Percentiles rank a stretch among this genome's conserved stretches.
Conservation (phyloP, 1,139 yeast species). For the Candida sp. region DNA sequence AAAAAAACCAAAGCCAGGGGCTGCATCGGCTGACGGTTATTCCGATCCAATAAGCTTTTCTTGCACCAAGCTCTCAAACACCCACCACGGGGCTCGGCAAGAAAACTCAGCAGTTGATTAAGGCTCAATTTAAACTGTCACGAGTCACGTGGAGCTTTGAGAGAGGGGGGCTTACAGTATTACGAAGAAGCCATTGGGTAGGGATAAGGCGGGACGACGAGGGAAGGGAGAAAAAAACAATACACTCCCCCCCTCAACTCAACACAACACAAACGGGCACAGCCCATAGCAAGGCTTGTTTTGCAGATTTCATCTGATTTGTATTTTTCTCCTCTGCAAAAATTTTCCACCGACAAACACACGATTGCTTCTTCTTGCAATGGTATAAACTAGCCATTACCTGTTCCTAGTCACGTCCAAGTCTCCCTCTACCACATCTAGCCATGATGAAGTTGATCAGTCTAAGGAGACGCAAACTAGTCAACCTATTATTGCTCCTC, state of each 20-base stretch:
- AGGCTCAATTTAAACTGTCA: neutral
- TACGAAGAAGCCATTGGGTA: no score
- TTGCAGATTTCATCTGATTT: no score
- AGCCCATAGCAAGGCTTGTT: no score
- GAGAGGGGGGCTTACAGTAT: no score
- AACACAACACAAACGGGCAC: no score
- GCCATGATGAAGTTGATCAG: neutral
- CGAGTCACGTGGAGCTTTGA: no score
- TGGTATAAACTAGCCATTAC: neutral
- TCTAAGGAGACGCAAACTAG: conserved; percentile 10
- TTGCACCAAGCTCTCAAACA: neutral
- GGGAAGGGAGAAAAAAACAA: no score
- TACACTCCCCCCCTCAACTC: no score
- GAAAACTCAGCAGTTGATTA: neutral
- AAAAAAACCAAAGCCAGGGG: neutral
- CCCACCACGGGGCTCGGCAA: neutral
- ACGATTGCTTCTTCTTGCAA: neutral
- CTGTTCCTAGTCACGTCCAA: no score
- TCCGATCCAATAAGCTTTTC: neutral
- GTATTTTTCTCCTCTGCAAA: neutral
- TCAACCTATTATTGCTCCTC: conserved; percentile 5
- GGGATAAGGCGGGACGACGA: no score
- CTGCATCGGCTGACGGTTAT: neutral
- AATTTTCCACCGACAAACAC: neutral
- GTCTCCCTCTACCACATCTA: no score